Evolutionary conservation across 768 basidiomycete genomes (phyloP), one percentile per base, ranked within the genome.

Genomic region (Collybiopsis confluens): DNA sequence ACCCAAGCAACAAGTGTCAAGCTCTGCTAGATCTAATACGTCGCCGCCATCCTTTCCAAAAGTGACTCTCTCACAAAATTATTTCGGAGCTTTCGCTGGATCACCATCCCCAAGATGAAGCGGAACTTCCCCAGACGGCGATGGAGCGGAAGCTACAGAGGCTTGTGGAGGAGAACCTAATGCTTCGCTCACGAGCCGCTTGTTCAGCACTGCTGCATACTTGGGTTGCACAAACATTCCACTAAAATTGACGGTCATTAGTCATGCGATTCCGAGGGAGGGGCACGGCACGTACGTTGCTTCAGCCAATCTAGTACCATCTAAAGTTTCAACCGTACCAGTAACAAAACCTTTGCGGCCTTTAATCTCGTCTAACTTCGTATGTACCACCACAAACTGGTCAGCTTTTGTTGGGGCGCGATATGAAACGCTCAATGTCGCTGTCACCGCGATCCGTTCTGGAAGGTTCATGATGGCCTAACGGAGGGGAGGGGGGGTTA

Each of bases 361-460:
- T 54, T 86, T 81, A 16, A 77, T 70, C 59, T 87, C 81, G 1
- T 74, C 70, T 2, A 95, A 72, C 40, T 71, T 76, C 2, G 88
- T 85, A 58, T 81, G 83, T 53, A 97, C 80, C 16, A 96, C 80
- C 45, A 98, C 77, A 67, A 94, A 96, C 86, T 97, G 92, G 67
- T 96, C 90, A 0, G 94, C 94, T 48, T 79, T 81, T 2, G 91
- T 92, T 0, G 95, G 95, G 2, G 91, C 88, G 49, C 80, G 83
- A 70, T 94, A 98, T 61, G 86, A 83, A 46, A 98, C 67, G 2
- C 76, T 76, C 43, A 98, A 74, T 41, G 81, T 88, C 1, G 95
- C 96, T 0, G 96, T 98, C 11, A 98, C 95, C 16, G 91, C 96
- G 40, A 98, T 85, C 64, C 88, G 86, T 20, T 90, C 86, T 0